Base-by-base conservation (phyloP, 2,329 filamentous ascomycete species). In the Fusarium zealandicum region DNA sequence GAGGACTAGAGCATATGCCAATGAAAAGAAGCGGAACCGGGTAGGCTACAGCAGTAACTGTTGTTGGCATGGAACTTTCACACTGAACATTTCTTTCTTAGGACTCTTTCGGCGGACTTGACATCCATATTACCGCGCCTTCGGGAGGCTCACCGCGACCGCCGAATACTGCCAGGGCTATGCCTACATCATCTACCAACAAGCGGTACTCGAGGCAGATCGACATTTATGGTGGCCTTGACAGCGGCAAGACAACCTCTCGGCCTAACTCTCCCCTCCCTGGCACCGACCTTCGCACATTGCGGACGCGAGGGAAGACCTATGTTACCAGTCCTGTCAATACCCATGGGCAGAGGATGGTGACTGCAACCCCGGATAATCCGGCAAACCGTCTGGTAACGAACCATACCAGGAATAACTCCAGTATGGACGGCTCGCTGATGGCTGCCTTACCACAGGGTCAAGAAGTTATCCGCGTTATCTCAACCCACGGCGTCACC, bases 391-490 rank as follows among this genome's bases (percentile, higher is more conserved):
- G 83, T 67, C 77, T 88, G 63, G 84, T 87, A 72, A 81, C 80
- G 53, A 80, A 81, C 63, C 92, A 96, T 73, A 85, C 89, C 48
- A 86, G 90, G 69, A 90, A 90, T 65, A 90, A 90, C 67, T 90
- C 90, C 47, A 96, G 91, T 73, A 82, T 93, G 69, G 93, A 97
- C 73, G 89, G 88, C 58, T 88, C 91, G 64, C 87, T 93, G 60
- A 95, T 93, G 83, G 90, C 91, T 63, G 89, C 89, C 54, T 78
- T 97, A 68, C 93, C 93, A 51, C 83, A 88, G 61, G 90, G 92
- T 73, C 92, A 96, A 72, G 90, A 93, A 54, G 86, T 96, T 56
- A 96, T 98, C 61, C 86, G 93, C 59, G 92, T 97, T 64, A 96
- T 98, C 69, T 96, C 90, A 63, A 95, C 92, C 41, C 91, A 88